Base-by-base conservation (phyloP, 2,329 filamentous ascomycete genomes). In the Plenodomus biglobosus region DNA sequence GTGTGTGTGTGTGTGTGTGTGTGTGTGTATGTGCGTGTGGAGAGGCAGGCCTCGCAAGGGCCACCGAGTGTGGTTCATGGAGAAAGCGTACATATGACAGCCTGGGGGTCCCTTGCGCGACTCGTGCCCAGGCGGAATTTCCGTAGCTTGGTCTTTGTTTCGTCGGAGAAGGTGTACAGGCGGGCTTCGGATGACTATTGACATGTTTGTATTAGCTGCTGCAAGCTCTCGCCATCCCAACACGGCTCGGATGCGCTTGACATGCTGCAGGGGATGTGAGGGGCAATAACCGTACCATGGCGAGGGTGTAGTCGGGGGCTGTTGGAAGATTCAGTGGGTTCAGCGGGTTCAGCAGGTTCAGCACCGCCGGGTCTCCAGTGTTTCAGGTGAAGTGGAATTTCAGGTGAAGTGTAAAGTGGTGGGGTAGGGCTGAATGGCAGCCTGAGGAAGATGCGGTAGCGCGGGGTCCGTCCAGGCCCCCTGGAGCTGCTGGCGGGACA, bases 121-220 rank as follows among this genome's bases (percentile, higher is more conserved):
- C 92, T 96, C 2, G 94, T 97, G 20, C 87, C 85, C 21, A 99
- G 81, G 42, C 94, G 88, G 77, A 99, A 99, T 75, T 96, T 97
- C 73, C 90, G 88, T 58, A 99, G 83, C 68, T 92, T 86, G 58
- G 91, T 85, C 75, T 87, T 94, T 38, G 90, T 96, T 75, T 94
- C 90, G 56, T 85, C 83, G 24, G 91, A 95, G 82, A 97, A 95
- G 50, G 88, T 90, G 77, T 96, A 97, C 55, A 97, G 82, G 62
- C 91, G 82, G 53, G 90, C 85, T 79, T 96, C 92, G 68, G 92
- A 95, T 64, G 85, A 72, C 75, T 78, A 24, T 42, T 30, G 27
- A n/a, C 18, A 32, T 37, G 54, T 40, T 52, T 54, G 27, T 3
- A 32, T 32, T 32, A 32, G 27, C 27, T 32, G n/a, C n/a, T n/a